These are phyloP conservation scores for Phtheirospermum japonicum DNA, from an alignment of 257 asterid genomes.

Conservation along the genomic window DNA sequence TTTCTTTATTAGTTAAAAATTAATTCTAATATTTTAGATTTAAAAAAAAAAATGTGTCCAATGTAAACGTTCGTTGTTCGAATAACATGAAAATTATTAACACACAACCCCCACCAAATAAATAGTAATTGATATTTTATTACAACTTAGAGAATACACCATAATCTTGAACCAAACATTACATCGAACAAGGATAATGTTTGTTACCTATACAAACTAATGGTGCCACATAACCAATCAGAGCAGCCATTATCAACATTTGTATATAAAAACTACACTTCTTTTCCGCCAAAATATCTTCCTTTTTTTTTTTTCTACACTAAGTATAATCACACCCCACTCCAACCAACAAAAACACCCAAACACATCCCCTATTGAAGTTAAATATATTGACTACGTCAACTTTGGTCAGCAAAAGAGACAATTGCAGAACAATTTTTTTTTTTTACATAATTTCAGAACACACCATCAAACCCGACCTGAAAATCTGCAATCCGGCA, in stretches of 20 bases:
- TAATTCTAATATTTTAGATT: too few species aligned
- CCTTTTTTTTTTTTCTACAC: background rate
- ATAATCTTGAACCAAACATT: constrained; percentile 19
- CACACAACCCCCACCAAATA: background rate
- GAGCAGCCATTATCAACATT: too few species aligned
- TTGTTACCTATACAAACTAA: constrained; percentile 39
- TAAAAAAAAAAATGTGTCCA: too few species aligned
- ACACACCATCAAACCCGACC: constrained; percentile 39
- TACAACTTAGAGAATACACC: background rate
- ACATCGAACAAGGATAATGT: constrained; percentile 18
- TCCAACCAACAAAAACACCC: background rate
- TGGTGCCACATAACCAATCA: too few species aligned
- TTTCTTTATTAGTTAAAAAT: too few species aligned
- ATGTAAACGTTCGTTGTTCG: too few species aligned
- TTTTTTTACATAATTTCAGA: constrained; percentile 26
- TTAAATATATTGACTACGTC: constrained; percentile 18
- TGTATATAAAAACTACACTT: too few species aligned
- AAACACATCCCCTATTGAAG: constrained; percentile 24
- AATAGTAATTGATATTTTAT: background rate
- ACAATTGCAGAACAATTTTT: constrained; percentile 17
- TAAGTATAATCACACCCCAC: constrained; percentile 6
- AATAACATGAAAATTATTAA: too few species aligned
- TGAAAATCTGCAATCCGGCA: constrained; percentile 33
- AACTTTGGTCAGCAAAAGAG: constrained; percentile 25
- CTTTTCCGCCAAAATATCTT: background rate